These are phyloP conservation scores for Colletotrichum phormii DNA, from an alignment of 2,329 filamentous ascomycete species.

Conservation along the genomic window DNA sequence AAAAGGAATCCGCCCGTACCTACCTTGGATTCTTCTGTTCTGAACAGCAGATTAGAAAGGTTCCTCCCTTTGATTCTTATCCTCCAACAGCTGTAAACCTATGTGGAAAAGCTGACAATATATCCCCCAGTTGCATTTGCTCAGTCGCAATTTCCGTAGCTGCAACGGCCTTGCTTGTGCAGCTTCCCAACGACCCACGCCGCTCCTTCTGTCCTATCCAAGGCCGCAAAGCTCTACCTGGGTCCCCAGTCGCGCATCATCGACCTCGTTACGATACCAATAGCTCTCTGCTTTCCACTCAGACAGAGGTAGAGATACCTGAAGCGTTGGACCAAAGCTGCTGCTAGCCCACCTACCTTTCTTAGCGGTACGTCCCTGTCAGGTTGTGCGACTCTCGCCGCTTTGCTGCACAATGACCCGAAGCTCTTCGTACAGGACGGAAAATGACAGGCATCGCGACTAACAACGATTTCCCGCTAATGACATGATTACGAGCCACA, in stretches of 20 bases:
- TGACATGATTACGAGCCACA: conserved; percentile 20
- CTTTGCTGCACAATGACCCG: conserved; percentile 2
- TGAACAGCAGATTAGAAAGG: background rate
- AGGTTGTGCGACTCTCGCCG: background rate
- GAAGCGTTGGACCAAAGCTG: background rate
- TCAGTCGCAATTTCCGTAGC: conserved; percentile 19
- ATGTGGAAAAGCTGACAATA: background rate
- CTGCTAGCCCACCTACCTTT: background rate
- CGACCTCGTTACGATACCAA: conserved; percentile 2
- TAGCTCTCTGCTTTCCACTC: background rate
- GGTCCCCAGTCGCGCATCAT: conserved; percentile 20
- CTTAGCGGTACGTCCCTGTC: background rate
- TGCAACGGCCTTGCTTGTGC: conserved; percentile 22
- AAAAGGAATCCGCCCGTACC: background rate
- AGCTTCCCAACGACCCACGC: conserved; percentile 15
- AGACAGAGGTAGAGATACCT: conserved; percentile 4
- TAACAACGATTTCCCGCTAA: conserved; percentile 19
- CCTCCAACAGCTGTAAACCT: background rate
- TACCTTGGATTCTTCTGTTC: background rate
- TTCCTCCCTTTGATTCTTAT: background rate
- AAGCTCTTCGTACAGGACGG: background rate
- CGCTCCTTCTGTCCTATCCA: conserved; percentile 13
- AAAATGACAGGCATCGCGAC: conserved; percentile 1
- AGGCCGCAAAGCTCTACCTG: conserved; percentile 3
- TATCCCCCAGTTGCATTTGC: conserved; percentile 1